Conservation (phyloP, 306 rosid genomes). For the Gillenia trifoliata region DNA sequence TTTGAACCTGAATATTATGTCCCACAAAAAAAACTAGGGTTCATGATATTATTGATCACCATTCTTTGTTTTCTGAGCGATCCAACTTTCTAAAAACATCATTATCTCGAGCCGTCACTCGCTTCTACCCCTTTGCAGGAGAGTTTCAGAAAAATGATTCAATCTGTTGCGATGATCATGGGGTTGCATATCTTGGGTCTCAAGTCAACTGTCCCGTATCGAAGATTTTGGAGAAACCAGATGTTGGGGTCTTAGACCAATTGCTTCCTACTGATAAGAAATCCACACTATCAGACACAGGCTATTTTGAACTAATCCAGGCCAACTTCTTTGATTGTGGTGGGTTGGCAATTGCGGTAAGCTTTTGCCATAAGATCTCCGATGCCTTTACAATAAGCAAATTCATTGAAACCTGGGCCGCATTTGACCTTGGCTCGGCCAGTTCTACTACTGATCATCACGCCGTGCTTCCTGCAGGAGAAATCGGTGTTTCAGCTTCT, state of each 20-base stretch:
- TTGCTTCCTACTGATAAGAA: constrained; percentile 15
- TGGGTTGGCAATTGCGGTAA: constrained; percentile 37
- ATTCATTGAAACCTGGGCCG: constrained; percentile 37
- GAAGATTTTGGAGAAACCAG: constrained; percentile 15
- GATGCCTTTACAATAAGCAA: constrained; percentile 30
- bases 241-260: background rate
- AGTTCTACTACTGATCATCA: background rate
- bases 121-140: constrained; percentile 43
- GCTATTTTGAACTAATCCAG: constrained; percentile 29
- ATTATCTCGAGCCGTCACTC: constrained; percentile 12
- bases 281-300: constrained; percentile 6
- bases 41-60: background rate
- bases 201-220: constrained; percentile 14
- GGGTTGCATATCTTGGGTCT: constrained; percentile 21
- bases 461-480: background rate
- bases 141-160: constrained; percentile 18
- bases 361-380: constrained; percentile 35
- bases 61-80: background rate
- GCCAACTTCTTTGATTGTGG: constrained; percentile 44
- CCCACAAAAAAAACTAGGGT: background rate
- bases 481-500: background rate
- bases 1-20: background rate
- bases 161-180: constrained; percentile 34
- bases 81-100: constrained; percentile 30
- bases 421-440: background rate